Evolutionary conservation across 768 basidiomycete species (phyloP).

Genomic region (Suillus placidus): DNA sequence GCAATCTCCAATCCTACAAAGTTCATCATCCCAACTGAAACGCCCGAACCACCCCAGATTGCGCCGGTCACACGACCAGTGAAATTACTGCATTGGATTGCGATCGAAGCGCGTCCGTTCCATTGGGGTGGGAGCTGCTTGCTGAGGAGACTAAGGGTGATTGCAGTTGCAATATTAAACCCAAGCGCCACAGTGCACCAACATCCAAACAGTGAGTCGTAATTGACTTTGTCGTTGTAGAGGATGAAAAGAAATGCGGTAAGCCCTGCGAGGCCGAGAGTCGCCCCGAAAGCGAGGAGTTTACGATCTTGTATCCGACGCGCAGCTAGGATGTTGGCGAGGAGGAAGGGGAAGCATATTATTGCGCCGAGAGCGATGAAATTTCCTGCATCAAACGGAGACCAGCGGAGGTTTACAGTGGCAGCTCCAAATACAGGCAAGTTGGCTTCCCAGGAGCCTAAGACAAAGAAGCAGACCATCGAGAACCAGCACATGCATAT

Average conservation of each 20-base stretch:
- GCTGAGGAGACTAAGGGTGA: slow-evolving; percentile 65
- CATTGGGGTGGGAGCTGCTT: slow-evolving; percentile 68
- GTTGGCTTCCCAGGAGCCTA: slow-evolving; percentile 71
- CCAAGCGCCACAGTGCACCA: slow-evolving; percentile 63
- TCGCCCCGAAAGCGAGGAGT: slow-evolving; percentile 54
- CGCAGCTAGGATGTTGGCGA: slow-evolving; percentile 59
- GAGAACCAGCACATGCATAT: slow-evolving; percentile 71
- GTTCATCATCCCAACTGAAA: slow-evolving; percentile 54
- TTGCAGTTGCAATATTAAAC: slow-evolving; percentile 73
- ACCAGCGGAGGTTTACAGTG: slow-evolving; percentile 49
- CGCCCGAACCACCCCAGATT: slow-evolving; percentile 68
- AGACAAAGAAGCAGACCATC: slow-evolving; percentile 71
- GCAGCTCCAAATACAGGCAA: slow-evolving; percentile 60
- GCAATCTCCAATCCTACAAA: slow-evolving; percentile 64
- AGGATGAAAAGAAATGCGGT: slow-evolving; percentile 53
- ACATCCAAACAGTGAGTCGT: slow-evolving; percentile 47
- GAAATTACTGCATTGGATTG: slow-evolving; percentile 72
- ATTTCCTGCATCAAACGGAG: slow-evolving; percentile 67
- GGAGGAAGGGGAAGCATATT: slow-evolving; percentile 65
- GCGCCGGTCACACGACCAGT: slow-evolving; percentile 66
- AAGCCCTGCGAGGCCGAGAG: slow-evolving; percentile 54
- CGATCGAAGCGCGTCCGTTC: slow-evolving; percentile 58
- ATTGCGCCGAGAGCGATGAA: slow-evolving; percentile 71
- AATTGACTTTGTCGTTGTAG: slow-evolving; percentile 41
- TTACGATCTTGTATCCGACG: slow-evolving; percentile 62